These are phyloP conservation scores for Lepiota venenata DNA, from an alignment of 768 basidiomycete genomes.

Conservation along the genomic window DNA sequence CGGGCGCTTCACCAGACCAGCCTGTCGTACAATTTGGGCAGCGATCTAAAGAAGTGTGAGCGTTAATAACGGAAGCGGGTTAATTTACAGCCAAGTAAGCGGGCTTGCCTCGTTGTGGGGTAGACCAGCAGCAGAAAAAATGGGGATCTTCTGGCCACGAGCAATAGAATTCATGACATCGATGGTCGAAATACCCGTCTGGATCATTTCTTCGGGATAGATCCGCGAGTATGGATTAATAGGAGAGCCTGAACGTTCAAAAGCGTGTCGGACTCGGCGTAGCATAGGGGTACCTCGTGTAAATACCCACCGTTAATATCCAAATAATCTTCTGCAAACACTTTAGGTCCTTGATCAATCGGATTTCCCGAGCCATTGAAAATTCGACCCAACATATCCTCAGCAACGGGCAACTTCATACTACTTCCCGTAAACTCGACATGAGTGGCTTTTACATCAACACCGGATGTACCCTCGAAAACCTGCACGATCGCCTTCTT, in stretches of 20 bases:
- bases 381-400: constrained; percentile 98
- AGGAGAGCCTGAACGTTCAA: constrained; percentile 67
- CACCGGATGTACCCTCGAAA: constrained; percentile 96
- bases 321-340: constrained; percentile 98
- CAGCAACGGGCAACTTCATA: constrained; percentile 98
- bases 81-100: not conserved
- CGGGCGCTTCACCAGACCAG: constrained; percentile 93
- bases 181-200: constrained; percentile 99
- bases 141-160: constrained; percentile 99
- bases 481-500: constrained; percentile 99
- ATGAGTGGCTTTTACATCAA: constrained; percentile 96
- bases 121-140: constrained; percentile 97
- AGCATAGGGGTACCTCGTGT: not conserved
- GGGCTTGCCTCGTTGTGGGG: constrained; percentile 91
- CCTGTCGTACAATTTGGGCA: constrained; percentile 99
- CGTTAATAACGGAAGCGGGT: constrained; percentile 4
- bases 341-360: constrained; percentile 98
- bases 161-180: constrained; percentile 99
- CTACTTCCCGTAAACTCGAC: constrained; percentile 98
- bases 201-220: constrained; percentile 99
- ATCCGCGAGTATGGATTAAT: constrained; percentile 98
- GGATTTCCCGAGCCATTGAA: constrained; percentile 99
- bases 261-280: not conserved
- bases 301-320: constrained; percentile 89
- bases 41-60: constrained; percentile 67